Conservation (phyloP, 257 asterid species). For the Plantago major region DNA sequence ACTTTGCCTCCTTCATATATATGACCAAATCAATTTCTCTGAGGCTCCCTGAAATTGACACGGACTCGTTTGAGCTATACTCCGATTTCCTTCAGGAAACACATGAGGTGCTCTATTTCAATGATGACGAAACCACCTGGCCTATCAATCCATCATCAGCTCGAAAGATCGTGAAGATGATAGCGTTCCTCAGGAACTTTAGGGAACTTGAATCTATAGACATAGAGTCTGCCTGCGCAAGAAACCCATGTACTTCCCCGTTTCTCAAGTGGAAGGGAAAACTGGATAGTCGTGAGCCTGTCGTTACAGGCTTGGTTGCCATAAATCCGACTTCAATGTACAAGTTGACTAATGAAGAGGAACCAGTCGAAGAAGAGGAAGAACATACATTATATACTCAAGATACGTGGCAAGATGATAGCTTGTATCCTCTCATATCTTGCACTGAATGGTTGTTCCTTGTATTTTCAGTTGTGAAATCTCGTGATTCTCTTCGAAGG, state of each 20-base stretch:
- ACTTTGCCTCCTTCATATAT: no score
- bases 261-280: background rate
- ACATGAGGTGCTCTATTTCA: no score
- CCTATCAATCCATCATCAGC: background rate
- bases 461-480: no score
- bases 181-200: background rate
- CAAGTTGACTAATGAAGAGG: background rate
- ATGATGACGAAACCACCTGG: background rate
- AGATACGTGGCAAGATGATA: background rate
- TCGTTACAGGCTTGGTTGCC: background rate
- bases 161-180: background rate
- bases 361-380: no score
- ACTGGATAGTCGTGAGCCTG: background rate
- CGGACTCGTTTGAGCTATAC: no score
- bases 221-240: background rate
- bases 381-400: no score
- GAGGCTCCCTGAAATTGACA: no score
- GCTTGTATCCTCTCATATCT: no score
- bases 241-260: background rate
- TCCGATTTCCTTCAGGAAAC: no score
- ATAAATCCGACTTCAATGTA: background rate
- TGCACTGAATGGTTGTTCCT: no score
- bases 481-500: background rate
- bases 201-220: background rate
- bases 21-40: no score